Evolutionary conservation across 176 grass and related monocot genomes (phyloP).

Genomic region (Bromus sterilis): DNA sequence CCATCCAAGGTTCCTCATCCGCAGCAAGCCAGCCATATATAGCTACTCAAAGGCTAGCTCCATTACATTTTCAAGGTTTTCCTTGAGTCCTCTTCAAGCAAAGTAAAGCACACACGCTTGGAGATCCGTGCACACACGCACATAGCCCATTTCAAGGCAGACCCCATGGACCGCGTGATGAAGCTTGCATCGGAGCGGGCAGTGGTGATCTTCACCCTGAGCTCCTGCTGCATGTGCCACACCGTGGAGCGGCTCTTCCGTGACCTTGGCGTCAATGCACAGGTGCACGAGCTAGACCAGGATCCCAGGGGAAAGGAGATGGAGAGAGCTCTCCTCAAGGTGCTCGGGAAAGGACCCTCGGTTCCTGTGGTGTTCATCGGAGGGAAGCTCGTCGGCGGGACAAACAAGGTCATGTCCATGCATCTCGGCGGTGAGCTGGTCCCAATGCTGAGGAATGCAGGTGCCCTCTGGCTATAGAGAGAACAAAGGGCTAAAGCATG

Average conservation of each 20-base stretch:
- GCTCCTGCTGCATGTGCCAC: slow-evolving; percentile 83
- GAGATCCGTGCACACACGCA: too few relatives aligned
- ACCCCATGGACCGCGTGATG: slow-evolving; percentile 71
- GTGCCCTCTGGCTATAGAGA: slow-evolving; percentile 44
- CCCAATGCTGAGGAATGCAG: slow-evolving; percentile 39
- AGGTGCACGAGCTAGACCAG: slow-evolving; percentile 47
- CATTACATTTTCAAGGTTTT: background rate
- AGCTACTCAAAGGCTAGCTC: background rate
- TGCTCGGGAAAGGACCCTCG: slow-evolving; percentile 18
- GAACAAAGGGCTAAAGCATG: background rate
- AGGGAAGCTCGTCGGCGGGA: slow-evolving; percentile 46
- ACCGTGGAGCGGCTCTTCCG: slow-evolving; percentile 48
- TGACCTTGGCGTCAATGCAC: slow-evolving; percentile 48
- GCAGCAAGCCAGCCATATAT: background rate
- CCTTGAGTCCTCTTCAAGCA: background rate
- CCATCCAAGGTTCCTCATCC: background rate
- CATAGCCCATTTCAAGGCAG: background rate
- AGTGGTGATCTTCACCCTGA: slow-evolving; percentile 75
- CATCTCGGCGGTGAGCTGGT: slow-evolving; percentile 44
- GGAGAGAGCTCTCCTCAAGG: slow-evolving; percentile 42
- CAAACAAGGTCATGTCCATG: slow-evolving; percentile 48
- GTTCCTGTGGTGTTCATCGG: slow-evolving; percentile 53
- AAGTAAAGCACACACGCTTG: background rate
- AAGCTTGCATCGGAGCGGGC: slow-evolving; percentile 48
- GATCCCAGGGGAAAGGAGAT: slow-evolving; percentile 51